A percentile compares a stretch with the other conserved stretches of the same genome.
phyloP scores from a whole-genome alignment of 768 basidiomycete species.

The Russula foetens region DNA sequence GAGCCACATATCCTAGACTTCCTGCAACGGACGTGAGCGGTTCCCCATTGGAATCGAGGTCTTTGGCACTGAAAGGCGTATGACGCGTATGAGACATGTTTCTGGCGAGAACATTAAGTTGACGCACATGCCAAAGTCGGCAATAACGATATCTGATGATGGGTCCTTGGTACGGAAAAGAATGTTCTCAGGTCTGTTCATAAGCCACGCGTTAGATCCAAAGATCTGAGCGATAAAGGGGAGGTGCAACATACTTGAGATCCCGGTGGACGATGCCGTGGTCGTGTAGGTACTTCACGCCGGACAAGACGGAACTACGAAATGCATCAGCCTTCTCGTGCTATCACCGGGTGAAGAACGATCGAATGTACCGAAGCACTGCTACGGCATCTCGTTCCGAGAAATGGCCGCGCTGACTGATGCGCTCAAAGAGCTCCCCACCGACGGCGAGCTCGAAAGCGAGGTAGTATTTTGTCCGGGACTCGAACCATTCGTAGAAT shows the following conservation, averaged over 20 bases:
- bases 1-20: conserved; percentile 84
- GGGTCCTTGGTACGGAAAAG: conserved; percentile 73
- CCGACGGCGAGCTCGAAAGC: conserved; percentile 90
- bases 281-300: conserved; percentile 82
- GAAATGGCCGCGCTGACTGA: conserved; percentile 79
- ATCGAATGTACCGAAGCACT: conserved; percentile 51
- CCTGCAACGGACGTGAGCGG: conserved; percentile 67
- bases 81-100: not conserved
- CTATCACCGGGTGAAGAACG: too few relatives aligned
- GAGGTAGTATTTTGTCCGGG: conserved; percentile 89
- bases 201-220: not conserved
- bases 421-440: conserved; percentile 90
- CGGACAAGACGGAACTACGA: conserved; percentile 68
- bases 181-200: conserved; percentile 87
- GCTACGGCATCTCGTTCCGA: conserved; percentile 85
- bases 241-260: conserved; percentile 52
- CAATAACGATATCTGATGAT: conserved; percentile 87
- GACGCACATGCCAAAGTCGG: conserved; percentile 91
- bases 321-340: not conserved
- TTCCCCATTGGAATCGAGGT: conserved; percentile 63
- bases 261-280: conserved; percentile 96
- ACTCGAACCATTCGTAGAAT: conserved; percentile 96
- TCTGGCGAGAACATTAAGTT: not conserved
- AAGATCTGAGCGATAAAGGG: not conserved
- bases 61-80: conserved; percentile 55